Percentiles rank a stretch among this genome's conserved stretches.
Evolutionary conservation across 306 rosid genomes (phyloP).

Genomic region (Cicer pinnatifidum): DNA sequence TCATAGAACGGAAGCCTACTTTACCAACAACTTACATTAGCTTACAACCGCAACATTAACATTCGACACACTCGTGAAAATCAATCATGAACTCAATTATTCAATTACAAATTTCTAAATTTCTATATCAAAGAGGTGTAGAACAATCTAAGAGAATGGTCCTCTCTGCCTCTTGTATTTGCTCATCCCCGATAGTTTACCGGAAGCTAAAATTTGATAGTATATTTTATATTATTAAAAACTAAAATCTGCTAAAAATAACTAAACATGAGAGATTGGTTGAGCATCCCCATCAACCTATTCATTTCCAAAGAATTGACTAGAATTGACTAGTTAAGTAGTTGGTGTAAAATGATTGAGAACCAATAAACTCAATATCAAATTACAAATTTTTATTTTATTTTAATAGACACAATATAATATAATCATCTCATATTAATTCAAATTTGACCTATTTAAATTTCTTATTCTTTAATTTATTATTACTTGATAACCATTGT

Average conservation of each 20-base stretch:
- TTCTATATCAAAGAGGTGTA: not conserved
- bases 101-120: not conserved
- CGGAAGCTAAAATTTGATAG: no score
- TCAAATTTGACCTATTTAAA: not conserved
- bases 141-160: no score
- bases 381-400: not conserved
- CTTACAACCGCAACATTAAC: slow-evolving; percentile 14
- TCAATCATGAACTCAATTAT: not conserved
- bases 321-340: not conserved
- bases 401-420: not conserved
- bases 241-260: no score
- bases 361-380: not conserved
- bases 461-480: not conserved
- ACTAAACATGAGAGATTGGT: no score
- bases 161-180: no score
- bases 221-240: no score
- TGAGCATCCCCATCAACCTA: not conserved
- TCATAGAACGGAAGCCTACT: slow-evolving; percentile 1
- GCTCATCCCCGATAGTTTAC: no score
- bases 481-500: not conserved
- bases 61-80: not conserved
- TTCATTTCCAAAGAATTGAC: slow-evolving; percentile 15
- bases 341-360: not conserved
- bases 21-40: slow-evolving; percentile 30
- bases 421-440: not conserved